Evolutionary conservation across 2,329 filamentous ascomycete species (phyloP).

Genomic region (Xylariaceae sp.): DNA sequence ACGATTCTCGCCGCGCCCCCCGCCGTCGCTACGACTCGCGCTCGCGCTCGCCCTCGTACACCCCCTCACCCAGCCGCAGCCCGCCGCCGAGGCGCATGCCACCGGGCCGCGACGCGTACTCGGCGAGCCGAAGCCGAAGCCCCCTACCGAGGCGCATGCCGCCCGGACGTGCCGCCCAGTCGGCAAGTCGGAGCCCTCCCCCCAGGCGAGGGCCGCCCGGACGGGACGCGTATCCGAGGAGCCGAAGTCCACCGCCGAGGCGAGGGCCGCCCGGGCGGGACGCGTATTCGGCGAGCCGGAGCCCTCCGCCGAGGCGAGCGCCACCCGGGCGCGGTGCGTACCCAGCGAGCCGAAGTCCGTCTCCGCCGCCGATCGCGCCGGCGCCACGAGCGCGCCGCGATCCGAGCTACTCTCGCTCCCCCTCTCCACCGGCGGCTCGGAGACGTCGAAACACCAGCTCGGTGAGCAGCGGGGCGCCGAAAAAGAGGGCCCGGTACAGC

Average conservation of each 20-base stretch:
- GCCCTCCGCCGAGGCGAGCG: conserved; percentile 1
- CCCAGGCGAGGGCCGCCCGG: background rate
- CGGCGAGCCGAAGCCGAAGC: conserved; percentile 7
- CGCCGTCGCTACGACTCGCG: conserved; percentile 14
- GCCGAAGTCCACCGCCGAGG: conserved; percentile 1
- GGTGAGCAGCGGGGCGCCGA: no score
- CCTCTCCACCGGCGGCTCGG: no score
- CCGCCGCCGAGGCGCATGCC: conserved; percentile 15
- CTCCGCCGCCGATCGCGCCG: no score
- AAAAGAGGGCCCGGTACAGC: no score
- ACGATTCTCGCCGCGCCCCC: no score
- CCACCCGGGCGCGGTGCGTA: no score
- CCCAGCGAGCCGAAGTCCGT: no score
- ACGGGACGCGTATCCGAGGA: background rate
- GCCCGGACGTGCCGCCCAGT: conserved; percentile 7
- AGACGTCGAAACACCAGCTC: no score
- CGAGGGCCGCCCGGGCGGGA: no score
- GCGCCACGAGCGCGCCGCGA: no score
- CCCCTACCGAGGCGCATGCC: conserved; percentile 15
- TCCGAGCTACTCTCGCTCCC: no score
- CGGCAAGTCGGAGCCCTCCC: background rate
- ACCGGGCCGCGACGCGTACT: conserved; percentile 7
- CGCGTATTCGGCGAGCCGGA: background rate
- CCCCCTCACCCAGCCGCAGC: conserved; percentile 17
- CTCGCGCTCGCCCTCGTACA: conserved; percentile 7